Percentiles rank a stretch among this genome's conserved stretches.
Conservation (phyloP, 805 yeast genomes). For the Komagataella ulmi region DNA sequence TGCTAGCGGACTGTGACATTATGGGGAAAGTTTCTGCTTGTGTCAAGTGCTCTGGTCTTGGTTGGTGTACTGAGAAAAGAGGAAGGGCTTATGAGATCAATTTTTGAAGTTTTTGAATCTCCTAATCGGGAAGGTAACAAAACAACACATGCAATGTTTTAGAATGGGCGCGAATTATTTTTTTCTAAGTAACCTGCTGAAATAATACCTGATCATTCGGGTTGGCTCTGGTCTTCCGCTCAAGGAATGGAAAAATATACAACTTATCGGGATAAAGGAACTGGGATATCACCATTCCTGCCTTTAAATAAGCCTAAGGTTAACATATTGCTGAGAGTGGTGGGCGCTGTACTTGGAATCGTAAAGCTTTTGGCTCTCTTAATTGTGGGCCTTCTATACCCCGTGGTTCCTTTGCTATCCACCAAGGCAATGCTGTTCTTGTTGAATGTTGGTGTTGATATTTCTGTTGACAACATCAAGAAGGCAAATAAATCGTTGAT, state of each 20-base stretch:
- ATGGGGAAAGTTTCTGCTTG: neutral
- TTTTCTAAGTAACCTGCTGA: neutral
- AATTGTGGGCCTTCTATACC: constrained; percentile 9
- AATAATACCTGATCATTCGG: neutral
- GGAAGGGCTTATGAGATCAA: neutral
- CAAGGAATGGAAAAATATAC: constrained; percentile 66
- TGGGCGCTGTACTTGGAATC: constrained; percentile 10
- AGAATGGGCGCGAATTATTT: neutral
- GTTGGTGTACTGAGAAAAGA: neutral
- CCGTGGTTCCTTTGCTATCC: constrained; percentile 7
- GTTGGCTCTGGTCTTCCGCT: neutral
- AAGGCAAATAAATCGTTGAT: constrained; percentile 23
- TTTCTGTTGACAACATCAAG: constrained; percentile 35
- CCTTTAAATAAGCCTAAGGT: constrained; percentile 28
- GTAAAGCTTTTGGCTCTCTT: constrained; percentile 17
- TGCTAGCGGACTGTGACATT: neutral
- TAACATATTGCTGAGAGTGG: neutral
- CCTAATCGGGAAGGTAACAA: neutral
- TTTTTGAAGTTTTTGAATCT: neutral
- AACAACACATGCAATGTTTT: neutral
- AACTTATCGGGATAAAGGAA: constrained; percentile 77
- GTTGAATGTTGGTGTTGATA: constrained; percentile 12
- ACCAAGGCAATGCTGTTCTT: constrained; percentile 10
- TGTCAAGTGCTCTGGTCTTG: neutral
- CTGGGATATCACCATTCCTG: constrained; percentile 86